Percentiles rank a stretch among this genome's conserved stretches.
Conservation (phyloP, 2,329 filamentous ascomycete genomes). For the Talaromyces pinophilus region DNA sequence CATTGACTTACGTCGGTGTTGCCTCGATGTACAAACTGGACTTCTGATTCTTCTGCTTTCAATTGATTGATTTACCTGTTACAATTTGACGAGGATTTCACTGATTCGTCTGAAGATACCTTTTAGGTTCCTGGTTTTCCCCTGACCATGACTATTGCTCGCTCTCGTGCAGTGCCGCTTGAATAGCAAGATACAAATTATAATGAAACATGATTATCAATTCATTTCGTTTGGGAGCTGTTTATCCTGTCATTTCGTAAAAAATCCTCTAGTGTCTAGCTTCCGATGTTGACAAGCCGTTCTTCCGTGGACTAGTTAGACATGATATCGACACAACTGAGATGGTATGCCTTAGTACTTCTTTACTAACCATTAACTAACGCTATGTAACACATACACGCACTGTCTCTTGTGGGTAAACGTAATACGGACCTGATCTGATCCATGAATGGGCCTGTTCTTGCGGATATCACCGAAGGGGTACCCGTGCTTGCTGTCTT, state of each 20-base stretch:
- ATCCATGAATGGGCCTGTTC: neutral
- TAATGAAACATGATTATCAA: neutral
- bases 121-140: neutral
- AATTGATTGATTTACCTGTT: constrained; percentile 21
- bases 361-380: neutral
- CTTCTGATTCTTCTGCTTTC: constrained; percentile 64
- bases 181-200: neutral
- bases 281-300: neutral
- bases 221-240: neutral
- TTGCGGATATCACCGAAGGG: neutral
- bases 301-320: neutral
- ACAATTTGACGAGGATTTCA: neutral
- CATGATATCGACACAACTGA: neutral
- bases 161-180: too few species aligned
- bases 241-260: neutral
- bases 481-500: neutral
- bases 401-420: neutral
- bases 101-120: neutral
- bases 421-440: too few species aligned
- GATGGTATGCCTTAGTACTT: neutral
- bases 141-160: neutral
- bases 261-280: neutral
- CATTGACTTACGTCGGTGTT: constrained; percentile 40
- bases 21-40: constrained; percentile 78
- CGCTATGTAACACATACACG: neutral